These are phyloP conservation scores for Aureobasidium mangrovei DNA, from an alignment of 2,329 filamentous ascomycete species.

Conservation along the genomic window DNA sequence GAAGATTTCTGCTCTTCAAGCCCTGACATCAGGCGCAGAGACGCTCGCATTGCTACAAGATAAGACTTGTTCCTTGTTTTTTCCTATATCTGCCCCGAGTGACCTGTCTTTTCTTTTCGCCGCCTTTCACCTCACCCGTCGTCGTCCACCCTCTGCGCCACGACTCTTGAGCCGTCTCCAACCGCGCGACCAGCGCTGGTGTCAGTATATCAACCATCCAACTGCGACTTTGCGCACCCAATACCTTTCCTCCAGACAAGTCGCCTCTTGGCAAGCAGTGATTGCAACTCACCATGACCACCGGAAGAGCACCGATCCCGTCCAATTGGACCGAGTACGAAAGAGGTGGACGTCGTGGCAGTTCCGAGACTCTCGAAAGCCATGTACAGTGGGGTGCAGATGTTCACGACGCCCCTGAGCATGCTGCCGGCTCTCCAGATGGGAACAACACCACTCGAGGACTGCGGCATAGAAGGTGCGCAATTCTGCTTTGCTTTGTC, in stretches of 20 bases:
- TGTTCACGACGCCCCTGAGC: slow-evolving; percentile 12
- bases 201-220: not conserved
- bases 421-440: slow-evolving; percentile 13
- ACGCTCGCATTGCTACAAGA: not conserved
- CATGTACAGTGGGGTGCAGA: slow-evolving; percentile 13
- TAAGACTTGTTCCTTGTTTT: not conserved
- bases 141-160: slow-evolving; percentile 2
- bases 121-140: not conserved
- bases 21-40: slow-evolving; percentile 1
- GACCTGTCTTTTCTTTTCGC: not conserved
- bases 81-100: slow-evolving; percentile 6
- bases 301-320: slow-evolving; percentile 26
- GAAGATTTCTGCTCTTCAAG: not conserved
- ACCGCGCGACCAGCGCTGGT: not conserved
- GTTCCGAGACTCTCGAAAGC: slow-evolving; percentile 23
- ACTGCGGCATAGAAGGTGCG: slow-evolving; percentile 27
- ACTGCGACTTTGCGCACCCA: slow-evolving; percentile 6
- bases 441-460: not conserved
- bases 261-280: not conserved
- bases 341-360: slow-evolving; percentile 31
- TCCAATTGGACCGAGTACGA: slow-evolving; percentile 40
- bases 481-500: not conserved
- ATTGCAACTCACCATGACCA: not conserved
- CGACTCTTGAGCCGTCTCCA: not conserved
- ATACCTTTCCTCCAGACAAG: not conserved